These are phyloP conservation scores for Eruca vesicaria DNA, from an alignment of 441 rosid species.

Conservation along the genomic window DNA sequence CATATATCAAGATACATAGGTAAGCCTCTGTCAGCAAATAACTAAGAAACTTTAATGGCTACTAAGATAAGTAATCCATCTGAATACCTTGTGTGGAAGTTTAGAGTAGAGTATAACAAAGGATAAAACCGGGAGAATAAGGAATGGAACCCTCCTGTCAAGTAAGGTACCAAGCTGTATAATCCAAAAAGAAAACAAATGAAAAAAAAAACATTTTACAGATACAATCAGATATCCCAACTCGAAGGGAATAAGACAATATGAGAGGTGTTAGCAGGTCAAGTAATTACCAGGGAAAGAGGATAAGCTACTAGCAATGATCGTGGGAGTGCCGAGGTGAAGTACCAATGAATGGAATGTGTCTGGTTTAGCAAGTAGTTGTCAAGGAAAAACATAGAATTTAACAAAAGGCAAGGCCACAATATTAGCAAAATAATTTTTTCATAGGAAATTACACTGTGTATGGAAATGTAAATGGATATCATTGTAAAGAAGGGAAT, in stretches of 20 bases:
- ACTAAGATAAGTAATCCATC: constrained; percentile 10
- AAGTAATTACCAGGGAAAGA: constrained; percentile 69
- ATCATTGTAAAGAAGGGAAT: constrained; percentile 7
- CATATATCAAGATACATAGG: constrained; percentile 27
- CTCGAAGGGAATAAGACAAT: constrained; percentile 10
- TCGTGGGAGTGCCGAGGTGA: constrained; percentile 97
- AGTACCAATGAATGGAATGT: constrained; percentile 90
- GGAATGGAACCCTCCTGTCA: constrained; percentile 72
- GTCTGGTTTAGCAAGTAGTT: constrained; percentile 50
- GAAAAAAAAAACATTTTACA: background rate
- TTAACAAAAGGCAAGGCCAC: constrained; percentile 3
- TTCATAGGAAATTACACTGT: background rate
- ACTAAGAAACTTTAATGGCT: constrained; percentile 24
- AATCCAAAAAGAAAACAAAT: constrained; percentile 7
- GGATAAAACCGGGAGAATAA: constrained; percentile 63
- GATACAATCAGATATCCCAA: constrained; percentile 10
- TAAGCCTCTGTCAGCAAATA: background rate
- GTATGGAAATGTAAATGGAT: constrained; percentile 13
- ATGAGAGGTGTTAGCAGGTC: constrained; percentile 8
- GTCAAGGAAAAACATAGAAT: constrained; percentile 43
- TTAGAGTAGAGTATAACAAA: constrained; percentile 88
- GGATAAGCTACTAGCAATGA: constrained; percentile 86
- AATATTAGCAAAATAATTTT: background rate
- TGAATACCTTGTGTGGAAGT: constrained; percentile 92
- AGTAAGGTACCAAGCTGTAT: constrained; percentile 80